phyloP scores from a whole-genome alignment of 2,329 filamentous ascomycete species.

The Dryadomyces sulphureus region DNA sequence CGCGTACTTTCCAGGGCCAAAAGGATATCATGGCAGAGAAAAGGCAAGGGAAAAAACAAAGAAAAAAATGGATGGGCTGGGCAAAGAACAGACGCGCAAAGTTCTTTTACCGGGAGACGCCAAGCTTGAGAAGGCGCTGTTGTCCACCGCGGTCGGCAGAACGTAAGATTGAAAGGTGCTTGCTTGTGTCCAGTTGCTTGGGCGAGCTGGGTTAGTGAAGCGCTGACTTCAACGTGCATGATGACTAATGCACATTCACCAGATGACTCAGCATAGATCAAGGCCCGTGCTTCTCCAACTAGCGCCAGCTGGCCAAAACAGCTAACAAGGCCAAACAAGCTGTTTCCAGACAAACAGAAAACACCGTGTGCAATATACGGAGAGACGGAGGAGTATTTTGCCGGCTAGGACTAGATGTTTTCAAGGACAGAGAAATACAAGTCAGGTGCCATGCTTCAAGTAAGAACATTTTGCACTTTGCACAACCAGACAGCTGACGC shows the following conservation, averaged over 20 bases:
- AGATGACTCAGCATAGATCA: not conserved
- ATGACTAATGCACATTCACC: not conserved
- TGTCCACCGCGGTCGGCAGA: not conserved
- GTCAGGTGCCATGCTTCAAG: not conserved
- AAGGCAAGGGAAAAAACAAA: not conserved
- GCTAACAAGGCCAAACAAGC: not conserved
- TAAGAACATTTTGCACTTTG: not conserved
- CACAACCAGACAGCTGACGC: not conserved
- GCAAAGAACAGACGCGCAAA: not conserved
- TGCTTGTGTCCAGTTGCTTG: not conserved
- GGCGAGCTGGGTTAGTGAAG: not conserved
- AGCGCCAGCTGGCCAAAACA: slow-evolving; percentile 1
- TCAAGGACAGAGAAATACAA: not conserved
- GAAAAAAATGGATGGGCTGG: not conserved
- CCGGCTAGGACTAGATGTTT: not conserved
- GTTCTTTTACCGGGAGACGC: not conserved
- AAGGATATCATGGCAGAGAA: slow-evolving; percentile 15
- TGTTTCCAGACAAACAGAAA: not conserved
- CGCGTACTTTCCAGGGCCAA: slow-evolving; percentile 14
- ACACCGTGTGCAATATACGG: not conserved
- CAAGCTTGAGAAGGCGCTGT: not conserved
- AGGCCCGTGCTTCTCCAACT: no score
- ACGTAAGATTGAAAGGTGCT: not conserved
- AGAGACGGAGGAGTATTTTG: not conserved
- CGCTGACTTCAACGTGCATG: not conserved